These are phyloP conservation scores for Neofusicoccum sp. DNA, from an alignment of 2,329 filamentous ascomycete genomes.

Conservation along the genomic window DNA sequence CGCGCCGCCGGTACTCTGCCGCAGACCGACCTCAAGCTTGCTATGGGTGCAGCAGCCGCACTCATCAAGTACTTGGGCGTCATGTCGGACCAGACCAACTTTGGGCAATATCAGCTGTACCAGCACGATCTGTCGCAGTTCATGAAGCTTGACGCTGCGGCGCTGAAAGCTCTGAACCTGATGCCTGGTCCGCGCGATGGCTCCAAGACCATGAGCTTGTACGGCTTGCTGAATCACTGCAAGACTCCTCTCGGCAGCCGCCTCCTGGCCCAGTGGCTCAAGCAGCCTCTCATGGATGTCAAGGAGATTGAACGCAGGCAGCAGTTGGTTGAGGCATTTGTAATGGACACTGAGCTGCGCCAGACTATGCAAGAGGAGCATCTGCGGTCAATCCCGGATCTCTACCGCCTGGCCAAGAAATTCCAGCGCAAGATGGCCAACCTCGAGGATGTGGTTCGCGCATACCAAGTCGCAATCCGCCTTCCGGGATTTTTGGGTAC, in stretches of 20 bases:
- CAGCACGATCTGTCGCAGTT: conserved; percentile 96
- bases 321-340: conserved; percentile 92
- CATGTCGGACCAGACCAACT: conserved; percentile 88
- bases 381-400: conserved; percentile 84
- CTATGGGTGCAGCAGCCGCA: conserved; percentile 91
- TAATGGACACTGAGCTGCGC: conserved; percentile 84
- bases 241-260: conserved; percentile 92
- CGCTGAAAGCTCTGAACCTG: conserved; percentile 88
- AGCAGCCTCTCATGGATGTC: conserved; percentile 92
- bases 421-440: conserved; percentile 91
- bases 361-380: conserved; percentile 98
- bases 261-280: conserved; percentile 90
- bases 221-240: conserved; percentile 92
- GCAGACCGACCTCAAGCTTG: conserved; percentile 88
- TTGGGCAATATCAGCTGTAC: conserved; percentile 94
- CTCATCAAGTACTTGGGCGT: conserved; percentile 92
- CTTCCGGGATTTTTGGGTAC: conserved; percentile 87
- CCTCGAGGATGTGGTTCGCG: conserved; percentile 90
- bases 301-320: conserved; percentile 87
- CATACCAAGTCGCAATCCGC: conserved; percentile 91
- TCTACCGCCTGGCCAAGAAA: conserved; percentile 89
- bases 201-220: conserved; percentile 96
- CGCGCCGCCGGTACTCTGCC: conserved; percentile 72
- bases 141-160: conserved; percentile 97
- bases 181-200: conserved; percentile 96